These are phyloP conservation scores for Brettanomyces sp. DNA, from an alignment of 805 yeast genomes.

Conservation along the genomic window DNA sequence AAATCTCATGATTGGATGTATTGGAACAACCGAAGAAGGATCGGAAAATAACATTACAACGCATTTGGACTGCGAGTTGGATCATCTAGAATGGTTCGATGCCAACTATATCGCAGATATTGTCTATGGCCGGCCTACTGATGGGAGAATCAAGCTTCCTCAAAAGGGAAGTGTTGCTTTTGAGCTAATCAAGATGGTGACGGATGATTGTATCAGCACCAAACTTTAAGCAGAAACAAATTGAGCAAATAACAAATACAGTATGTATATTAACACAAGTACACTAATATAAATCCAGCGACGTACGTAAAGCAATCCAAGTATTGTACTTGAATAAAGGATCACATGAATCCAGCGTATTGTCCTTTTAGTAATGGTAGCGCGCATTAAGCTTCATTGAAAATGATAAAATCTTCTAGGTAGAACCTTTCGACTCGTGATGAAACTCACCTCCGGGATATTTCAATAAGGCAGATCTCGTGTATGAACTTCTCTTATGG, in stretches of 20 bases:
- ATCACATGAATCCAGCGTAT: too few relatives aligned
- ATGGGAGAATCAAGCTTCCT: conserved; percentile 1
- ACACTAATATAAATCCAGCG: too few relatives aligned
- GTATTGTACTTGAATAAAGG: too few relatives aligned
- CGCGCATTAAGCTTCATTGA: too few relatives aligned
- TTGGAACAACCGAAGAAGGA: conserved; percentile 56
- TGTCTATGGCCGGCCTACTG: conserved; percentile 3
- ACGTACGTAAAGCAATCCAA: too few relatives aligned
- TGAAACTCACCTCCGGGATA: background rate
- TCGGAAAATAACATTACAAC: conserved; percentile 38
- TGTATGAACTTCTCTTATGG: conserved; percentile 44
- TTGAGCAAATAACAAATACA: background rate
- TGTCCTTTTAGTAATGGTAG: too few relatives aligned
- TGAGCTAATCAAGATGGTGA: conserved; percentile 3
- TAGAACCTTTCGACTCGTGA: background rate
- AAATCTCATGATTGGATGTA: conserved; percentile 86
- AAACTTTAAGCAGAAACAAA: background rate
- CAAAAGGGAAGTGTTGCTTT: conserved; percentile 3
- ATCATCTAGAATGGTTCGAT: conserved; percentile 82
- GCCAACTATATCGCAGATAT: conserved; percentile 34
- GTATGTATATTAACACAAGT: too few relatives aligned
- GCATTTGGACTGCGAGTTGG: conserved; percentile 78
- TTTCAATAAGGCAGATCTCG: conserved; percentile 36
- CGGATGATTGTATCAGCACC: conserved; percentile 1
- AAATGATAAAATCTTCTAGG: background rate